Evolutionary conservation across 176 grass and related monocot genomes (phyloP).

Genomic region (Chrysopogon serrulatus): DNA sequence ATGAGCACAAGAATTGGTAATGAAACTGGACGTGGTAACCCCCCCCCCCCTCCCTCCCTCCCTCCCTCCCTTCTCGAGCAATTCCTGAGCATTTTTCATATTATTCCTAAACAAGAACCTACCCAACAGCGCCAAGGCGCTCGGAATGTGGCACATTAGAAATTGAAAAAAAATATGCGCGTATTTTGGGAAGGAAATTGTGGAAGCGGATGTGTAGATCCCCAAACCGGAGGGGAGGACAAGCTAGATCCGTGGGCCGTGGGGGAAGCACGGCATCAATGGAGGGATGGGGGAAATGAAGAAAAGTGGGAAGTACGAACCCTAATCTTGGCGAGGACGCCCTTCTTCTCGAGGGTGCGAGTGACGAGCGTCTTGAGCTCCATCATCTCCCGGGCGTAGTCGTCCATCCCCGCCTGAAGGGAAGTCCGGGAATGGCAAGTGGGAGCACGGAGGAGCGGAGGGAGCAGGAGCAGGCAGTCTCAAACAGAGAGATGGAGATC

Average conservation of each 20-base stretch:
- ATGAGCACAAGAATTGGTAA: too few relatives aligned
- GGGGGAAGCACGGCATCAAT: too few relatives aligned
- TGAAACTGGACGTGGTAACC: too few relatives aligned
- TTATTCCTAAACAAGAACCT: background rate
- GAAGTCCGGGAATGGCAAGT: background rate
- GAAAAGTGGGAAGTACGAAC: too few relatives aligned
- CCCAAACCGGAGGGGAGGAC: too few relatives aligned
- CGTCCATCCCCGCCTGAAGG: slow-evolving; percentile 48
- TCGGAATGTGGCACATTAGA: background rate
- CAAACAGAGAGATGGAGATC: too few relatives aligned
- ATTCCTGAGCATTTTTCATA: background rate
- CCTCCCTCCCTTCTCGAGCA: background rate
- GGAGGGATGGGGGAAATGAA: too few relatives aligned
- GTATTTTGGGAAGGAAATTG: too few relatives aligned
- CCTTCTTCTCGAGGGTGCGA: slow-evolving; percentile 90
- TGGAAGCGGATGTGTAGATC: too few relatives aligned
- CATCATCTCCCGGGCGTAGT: slow-evolving; percentile 94
- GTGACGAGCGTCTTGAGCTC: slow-evolving; percentile 95
- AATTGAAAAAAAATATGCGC: background rate
- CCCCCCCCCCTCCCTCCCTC: too few relatives aligned
- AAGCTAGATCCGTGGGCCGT: too few relatives aligned
- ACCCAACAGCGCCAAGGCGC: background rate
- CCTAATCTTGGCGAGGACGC: too few relatives aligned
- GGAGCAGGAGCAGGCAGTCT: background rate
- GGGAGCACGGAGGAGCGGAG: background rate